Percentiles rank a stretch among this genome's conserved stretches.
Conservation (phyloP, 179 eudicot species). For the Kewa caespitosa region DNA sequence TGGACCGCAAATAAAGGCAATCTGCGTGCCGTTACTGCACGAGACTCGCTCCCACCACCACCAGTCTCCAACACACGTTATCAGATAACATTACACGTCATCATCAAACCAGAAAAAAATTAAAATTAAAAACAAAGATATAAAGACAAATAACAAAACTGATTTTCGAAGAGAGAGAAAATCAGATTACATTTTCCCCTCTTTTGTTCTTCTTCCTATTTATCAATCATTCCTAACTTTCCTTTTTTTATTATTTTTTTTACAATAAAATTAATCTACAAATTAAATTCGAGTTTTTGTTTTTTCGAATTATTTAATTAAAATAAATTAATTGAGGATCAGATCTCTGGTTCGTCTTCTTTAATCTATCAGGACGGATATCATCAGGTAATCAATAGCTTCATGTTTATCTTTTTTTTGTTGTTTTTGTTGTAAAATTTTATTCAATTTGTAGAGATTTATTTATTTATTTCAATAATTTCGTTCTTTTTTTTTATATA, state of each 20-base stretch:
- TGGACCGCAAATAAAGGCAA: conserved; percentile 10
- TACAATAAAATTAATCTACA: too few species aligned
- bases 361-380: not conserved
- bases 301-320: not conserved
- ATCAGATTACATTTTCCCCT: not conserved
- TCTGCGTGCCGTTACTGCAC: conserved; percentile 6
- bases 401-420: not conserved
- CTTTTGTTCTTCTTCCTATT: not conserved
- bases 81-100: not conserved
- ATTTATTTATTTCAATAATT: not conserved
- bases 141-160: not conserved
- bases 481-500: not conserved
- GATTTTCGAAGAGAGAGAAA: not conserved
- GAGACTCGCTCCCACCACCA: conserved; percentile 7
- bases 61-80: conserved; percentile 11
- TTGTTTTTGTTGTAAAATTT: not conserved
- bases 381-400: not conserved
- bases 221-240: not conserved
- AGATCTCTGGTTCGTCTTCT: not conserved
- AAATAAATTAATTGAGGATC: not conserved
- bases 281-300: not conserved
- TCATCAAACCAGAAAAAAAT: not conserved
- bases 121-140: not conserved
- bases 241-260: not conserved
- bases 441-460: too few species aligned